Evolutionary conservation across 1,284 basidiomycete species (phyloP), one percentile per base, ranked within the genome.

Genomic region (Rhodofomes roseus): DNA sequence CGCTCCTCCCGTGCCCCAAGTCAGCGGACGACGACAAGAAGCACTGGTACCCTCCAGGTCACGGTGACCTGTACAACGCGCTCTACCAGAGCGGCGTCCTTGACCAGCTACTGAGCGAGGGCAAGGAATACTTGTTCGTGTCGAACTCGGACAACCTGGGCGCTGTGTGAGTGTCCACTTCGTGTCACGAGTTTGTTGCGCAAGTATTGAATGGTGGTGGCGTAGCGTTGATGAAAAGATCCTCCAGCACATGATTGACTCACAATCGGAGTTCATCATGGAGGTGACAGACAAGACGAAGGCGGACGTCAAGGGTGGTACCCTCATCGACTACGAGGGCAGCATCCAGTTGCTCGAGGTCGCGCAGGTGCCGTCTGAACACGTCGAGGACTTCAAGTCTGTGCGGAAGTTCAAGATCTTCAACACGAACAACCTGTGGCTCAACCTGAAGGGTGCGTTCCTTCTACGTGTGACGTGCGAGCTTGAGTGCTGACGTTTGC

Each of bases 211-310:
- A 53, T 27, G 27, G 27, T 44, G 36, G 20, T 29, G n/a, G n/a
- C n/a, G 54, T 55, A 71, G 46, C 61, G 91, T 93, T 68, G 93
- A 95, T 71, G 85, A 92, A 70, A 82, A 79, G 63, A 95, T 94
- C 69, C 77, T 93, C 59, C 90, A 95, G 75, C 92, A 95, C 77
- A 96, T 97, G 91, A 89, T 95, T 60, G 88, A 95, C 69, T 83
- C 85, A 12, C 81, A 90, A 68, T 86, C 92, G 54, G 94, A 96
- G 77, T 97, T 96, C 81, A 75, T 98, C 73, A 97, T 97, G 95
- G 96, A 99, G 79, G 95, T 99, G 65, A 99, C 97, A 4, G 96
- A 99, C 84, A 99, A 99, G 88, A 99, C 97, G 73, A 99, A 99
- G 84, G 97, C 97, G 61, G 96, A 99, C 76, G 90, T 99, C 79